Conservation (phyloP, 257 asterid species). For the Euphrasia confusa region DNA sequence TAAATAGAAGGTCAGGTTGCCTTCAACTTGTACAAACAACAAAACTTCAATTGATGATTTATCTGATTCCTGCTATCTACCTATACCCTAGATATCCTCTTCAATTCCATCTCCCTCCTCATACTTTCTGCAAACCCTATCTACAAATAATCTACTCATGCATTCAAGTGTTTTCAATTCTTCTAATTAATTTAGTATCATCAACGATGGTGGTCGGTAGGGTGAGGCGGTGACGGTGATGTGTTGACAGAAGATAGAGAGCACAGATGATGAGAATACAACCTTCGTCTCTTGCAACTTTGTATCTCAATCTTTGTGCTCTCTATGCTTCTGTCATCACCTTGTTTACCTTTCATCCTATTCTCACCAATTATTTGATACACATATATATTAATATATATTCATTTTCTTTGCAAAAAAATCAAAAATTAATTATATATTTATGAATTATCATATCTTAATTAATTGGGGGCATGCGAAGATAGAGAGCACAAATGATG, state of each 20-base stretch:
- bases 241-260: conserved; percentile 52
- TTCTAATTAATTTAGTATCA: background rate
- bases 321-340: conserved; percentile 44
- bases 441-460: too few species aligned
- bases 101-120: background rate
- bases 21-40: too few species aligned
- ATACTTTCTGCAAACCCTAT: background rate
- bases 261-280: conserved; percentile 47
- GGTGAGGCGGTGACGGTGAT: conserved; percentile 32
- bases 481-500: conserved; percentile 57
- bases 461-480: conserved; percentile 26
- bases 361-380: background rate
- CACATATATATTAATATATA: too few species aligned
- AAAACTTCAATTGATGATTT: background rate
- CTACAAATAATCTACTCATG: background rate
- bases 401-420: background rate
- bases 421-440: background rate
- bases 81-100: too few species aligned
- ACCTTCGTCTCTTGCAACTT: background rate
- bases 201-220: background rate
- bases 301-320: conserved; percentile 43
- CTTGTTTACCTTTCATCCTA: conserved; percentile 26
- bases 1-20: background rate
- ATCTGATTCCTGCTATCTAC: too few species aligned
- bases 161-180: background rate